Percentiles rank a stretch among this genome's conserved stretches.
phyloP scores from a whole-genome alignment of 2,329 filamentous ascomycete genomes.

The Penicillium verrucosum region DNA sequence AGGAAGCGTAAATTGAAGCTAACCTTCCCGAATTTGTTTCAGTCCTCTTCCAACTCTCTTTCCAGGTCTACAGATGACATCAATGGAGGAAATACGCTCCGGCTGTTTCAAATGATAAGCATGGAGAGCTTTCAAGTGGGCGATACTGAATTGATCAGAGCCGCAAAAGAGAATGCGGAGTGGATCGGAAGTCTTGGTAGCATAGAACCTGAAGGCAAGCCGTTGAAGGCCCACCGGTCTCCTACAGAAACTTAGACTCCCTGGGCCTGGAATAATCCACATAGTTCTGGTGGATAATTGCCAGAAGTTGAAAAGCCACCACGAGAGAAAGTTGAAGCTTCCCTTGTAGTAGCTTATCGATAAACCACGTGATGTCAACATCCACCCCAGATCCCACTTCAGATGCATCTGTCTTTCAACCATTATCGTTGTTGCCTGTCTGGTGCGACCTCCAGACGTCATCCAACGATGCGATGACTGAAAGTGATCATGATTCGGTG shows the following conservation, averaged over 20 bases:
- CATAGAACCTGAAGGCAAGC: constrained; percentile 22
- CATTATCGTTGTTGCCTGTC: constrained; percentile 12
- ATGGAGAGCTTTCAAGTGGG: constrained; percentile 68
- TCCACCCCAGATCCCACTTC: constrained; percentile 21
- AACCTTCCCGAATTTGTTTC: constrained; percentile 68
- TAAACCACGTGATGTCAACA: constrained; percentile 38
- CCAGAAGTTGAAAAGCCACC: neutral
- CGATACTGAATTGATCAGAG: constrained; percentile 84
- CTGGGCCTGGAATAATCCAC: constrained; percentile 24
- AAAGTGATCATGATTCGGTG: constrained; percentile 42
- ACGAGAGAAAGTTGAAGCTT: constrained; percentile 7
- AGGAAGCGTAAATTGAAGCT: constrained; percentile 18
- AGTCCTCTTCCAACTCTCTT: constrained; percentile 75
- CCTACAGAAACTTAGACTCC: constrained; percentile 25
- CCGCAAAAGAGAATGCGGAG: constrained; percentile 90
- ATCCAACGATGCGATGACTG: constrained; percentile 38
- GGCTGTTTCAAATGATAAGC: constrained; percentile 54
- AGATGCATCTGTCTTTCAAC: constrained; percentile 5
- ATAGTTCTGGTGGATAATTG: constrained; percentile 15
- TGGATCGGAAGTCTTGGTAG: constrained; percentile 48
- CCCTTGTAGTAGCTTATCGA: constrained; percentile 21
- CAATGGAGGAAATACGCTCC: constrained; percentile 67
- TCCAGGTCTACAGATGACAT: constrained; percentile 77
- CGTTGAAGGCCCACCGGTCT: constrained; percentile 7
- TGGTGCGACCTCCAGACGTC: constrained; percentile 8